phyloP scores from a whole-genome alignment of 2,329 filamentous ascomycete species.

The Tolypocladium ophioglossoides region DNA sequence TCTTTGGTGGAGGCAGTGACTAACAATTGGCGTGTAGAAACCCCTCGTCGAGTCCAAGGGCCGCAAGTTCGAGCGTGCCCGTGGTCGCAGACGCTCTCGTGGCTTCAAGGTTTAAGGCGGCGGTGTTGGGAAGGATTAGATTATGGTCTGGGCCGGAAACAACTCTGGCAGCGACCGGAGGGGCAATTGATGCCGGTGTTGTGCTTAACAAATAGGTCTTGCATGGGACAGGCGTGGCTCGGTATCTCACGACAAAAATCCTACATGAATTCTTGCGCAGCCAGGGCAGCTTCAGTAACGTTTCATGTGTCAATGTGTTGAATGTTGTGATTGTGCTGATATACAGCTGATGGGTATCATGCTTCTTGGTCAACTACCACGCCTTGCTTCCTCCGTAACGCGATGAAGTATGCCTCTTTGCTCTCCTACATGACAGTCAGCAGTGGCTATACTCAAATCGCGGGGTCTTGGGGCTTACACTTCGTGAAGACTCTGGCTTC shows the following conservation, averaged over 20 bases:
- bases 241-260: slow-evolving; percentile 29
- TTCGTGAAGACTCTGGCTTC: slow-evolving; percentile 85
- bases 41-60: slow-evolving; percentile 97
- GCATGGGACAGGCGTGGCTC: slow-evolving; percentile 36
- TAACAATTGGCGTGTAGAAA: slow-evolving; percentile 49
- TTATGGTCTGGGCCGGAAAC: slow-evolving; percentile 2
- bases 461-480: slow-evolving; percentile 41
- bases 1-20: background rate
- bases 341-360: background rate
- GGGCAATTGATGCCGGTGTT: slow-evolving; percentile 18
- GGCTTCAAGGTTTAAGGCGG: slow-evolving; percentile 98
- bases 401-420: slow-evolving; percentile 80
- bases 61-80: slow-evolving; percentile 97
- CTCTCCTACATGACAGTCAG: slow-evolving; percentile 19
- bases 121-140: slow-evolving; percentile 10
- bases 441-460: background rate
- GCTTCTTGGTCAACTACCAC: slow-evolving; percentile 14
- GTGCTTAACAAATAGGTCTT: slow-evolving; percentile 23
- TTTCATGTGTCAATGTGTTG: background rate
- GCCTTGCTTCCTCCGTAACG: slow-evolving; percentile 52
- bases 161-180: slow-evolving; percentile 5
- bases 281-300: background rate
- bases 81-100: slow-evolving; percentile 95
- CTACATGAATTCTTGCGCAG: slow-evolving; percentile 17
- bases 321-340: background rate